These are phyloP conservation scores for Russula compacta DNA, from an alignment of 768 basidiomycete species.

Conservation along the genomic window DNA sequence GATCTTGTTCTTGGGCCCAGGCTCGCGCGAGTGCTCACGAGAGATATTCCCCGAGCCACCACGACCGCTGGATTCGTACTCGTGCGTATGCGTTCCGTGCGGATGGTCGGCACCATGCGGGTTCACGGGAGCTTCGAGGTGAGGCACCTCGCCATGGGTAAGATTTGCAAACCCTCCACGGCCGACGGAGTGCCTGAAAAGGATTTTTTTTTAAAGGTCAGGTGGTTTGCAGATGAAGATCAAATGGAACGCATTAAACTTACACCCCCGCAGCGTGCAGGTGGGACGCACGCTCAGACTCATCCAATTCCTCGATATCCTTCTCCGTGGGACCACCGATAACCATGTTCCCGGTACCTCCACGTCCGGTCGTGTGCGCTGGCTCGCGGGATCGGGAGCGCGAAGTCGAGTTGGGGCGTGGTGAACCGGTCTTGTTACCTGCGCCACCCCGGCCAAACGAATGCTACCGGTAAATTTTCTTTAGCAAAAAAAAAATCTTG, in stretches of 20 bases:
- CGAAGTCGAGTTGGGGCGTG: too few relatives aligned
- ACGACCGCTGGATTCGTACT: too few relatives aligned
- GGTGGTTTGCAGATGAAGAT: not conserved
- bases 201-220: constrained; percentile 12
- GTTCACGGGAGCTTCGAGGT: constrained; percentile 16
- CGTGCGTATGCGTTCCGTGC: too few relatives aligned
- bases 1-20: constrained; percentile 19
- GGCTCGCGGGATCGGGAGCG: too few relatives aligned
- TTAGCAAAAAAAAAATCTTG: not conserved
- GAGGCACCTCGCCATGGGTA: constrained; percentile 25
- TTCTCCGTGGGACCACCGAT: constrained; percentile 23
- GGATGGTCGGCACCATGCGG: not conserved
- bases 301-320: constrained; percentile 27
- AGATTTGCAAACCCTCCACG: constrained; percentile 63
- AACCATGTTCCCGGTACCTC: constrained; percentile 51
- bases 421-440: too few relatives aligned
- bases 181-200: constrained; percentile 47
- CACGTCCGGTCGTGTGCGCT: constrained; percentile 37
- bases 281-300: constrained; percentile 30
- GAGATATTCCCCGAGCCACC: too few relatives aligned
- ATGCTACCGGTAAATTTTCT: constrained; percentile 17
- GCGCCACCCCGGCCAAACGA: constrained; percentile 45
- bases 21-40: constrained; percentile 25
- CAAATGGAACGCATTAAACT: constrained; percentile 19
- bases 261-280: constrained; percentile 30